Conservation (phyloP, 164 flowering plant species). For the Stephania japonica region DNA sequence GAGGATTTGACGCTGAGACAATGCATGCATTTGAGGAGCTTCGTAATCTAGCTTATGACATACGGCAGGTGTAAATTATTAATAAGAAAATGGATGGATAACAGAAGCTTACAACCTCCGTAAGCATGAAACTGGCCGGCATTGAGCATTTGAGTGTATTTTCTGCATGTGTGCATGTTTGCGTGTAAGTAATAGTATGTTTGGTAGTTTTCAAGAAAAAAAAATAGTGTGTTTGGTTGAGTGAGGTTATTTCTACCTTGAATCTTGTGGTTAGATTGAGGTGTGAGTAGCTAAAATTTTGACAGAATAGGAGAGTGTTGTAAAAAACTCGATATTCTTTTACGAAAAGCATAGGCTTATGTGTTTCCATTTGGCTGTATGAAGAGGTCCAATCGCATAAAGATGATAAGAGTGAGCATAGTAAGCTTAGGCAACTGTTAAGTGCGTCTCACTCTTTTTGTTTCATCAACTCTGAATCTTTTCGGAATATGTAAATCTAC, state of each 20-base stretch:
- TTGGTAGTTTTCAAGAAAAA: too few species aligned
- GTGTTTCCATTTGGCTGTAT: neutral
- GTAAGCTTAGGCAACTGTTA: neutral
- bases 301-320: neutral
- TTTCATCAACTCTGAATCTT: too few species aligned
- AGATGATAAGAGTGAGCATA: neutral
- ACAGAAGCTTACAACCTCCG: neutral
- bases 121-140: neutral
- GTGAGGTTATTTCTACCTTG: neutral
- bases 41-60: conserved; percentile 44
- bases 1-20: conserved; percentile 94
- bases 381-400: neutral
- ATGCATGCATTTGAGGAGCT: conserved; percentile 93
- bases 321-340: neutral
- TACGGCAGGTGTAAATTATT: neutral
- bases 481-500: too few species aligned
- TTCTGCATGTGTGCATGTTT: neutral
- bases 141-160: neutral
- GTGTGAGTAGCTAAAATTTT: neutral
- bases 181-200: neutral
- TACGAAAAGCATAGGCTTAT: too few species aligned
- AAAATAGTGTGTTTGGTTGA: neutral
- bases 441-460: neutral
- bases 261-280: neutral
- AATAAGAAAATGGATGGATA: neutral